A percentile compares a stretch with the other conserved stretches of the same genome.
Evolutionary conservation across 2,329 filamentous ascomycete species (phyloP).

Genomic region (Mycogone perniciosa): DNA sequence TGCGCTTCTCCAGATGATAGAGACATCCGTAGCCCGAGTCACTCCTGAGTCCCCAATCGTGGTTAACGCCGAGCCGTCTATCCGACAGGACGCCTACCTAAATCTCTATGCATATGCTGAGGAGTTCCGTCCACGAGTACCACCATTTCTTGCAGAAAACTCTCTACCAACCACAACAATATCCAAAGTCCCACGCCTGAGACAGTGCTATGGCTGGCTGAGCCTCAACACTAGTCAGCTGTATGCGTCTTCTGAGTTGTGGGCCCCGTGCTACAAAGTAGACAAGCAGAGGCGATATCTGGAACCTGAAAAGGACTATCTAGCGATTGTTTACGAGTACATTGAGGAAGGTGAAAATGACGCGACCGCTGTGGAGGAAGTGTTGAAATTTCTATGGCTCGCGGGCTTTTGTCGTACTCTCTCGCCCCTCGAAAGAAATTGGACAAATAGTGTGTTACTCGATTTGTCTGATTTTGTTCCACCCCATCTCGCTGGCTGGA

Average conservation of each 20-base stretch:
- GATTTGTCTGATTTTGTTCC: slow-evolving; percentile 1
- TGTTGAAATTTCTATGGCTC: slow-evolving; percentile 1
- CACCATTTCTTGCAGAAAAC: too few relatives aligned
- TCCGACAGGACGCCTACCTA: neutral
- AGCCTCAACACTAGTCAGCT: neutral
- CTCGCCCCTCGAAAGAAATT: neutral
- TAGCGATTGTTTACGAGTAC: slow-evolving; percentile 6
- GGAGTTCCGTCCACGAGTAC: neutral
- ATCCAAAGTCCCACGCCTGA: neutral
- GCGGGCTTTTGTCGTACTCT: slow-evolving; percentile 1
- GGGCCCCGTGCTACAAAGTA: neutral
- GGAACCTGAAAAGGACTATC: neutral
- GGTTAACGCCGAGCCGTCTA: neutral
- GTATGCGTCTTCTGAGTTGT: neutral
- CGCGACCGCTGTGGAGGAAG: neutral
- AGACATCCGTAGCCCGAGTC: neutral
- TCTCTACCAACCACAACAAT: neutral
- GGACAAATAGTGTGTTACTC: slow-evolving; percentile 2
- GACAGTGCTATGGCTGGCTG: slow-evolving; percentile 3
- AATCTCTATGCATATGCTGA: neutral
- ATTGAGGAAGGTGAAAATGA: slow-evolving; percentile 5
- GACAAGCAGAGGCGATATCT: neutral
- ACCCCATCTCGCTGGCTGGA: too few relatives aligned
- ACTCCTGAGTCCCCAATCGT: neutral
- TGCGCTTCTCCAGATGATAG: slow-evolving; percentile 8